Evolutionary conservation across 768 basidiomycete genomes (phyloP).

Genomic region (Lactarius pseudohatsudake): DNA sequence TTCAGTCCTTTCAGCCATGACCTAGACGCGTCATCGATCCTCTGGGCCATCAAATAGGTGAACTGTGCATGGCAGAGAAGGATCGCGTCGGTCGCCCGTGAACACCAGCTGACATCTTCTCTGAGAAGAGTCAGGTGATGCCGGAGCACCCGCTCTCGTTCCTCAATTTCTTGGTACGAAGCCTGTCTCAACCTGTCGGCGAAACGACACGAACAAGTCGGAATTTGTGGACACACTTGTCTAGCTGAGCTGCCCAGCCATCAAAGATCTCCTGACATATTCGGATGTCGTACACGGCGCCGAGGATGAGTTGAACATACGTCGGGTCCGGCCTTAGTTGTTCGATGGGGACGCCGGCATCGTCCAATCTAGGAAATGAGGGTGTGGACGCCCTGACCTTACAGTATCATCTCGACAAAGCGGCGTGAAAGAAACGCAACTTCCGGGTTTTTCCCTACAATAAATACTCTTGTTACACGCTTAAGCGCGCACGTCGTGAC

Average conservation of each 20-base stretch:
- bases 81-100: conserved; percentile 15
- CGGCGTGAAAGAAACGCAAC: not conserved
- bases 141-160: not conserved
- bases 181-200: not conserved
- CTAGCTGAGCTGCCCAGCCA: conserved; percentile 10
- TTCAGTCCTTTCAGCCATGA: conserved; percentile 15
- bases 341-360: conserved; percentile 12
- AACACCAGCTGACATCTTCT: conserved; percentile 11
- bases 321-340: conserved; percentile 2
- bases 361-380: conserved; percentile 15
- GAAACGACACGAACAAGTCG: not conserved
- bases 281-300: conserved; percentile 18
- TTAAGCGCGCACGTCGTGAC: too few relatives aligned
- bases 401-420: not conserved
- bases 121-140: conserved; percentile 3
- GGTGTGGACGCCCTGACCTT: too few relatives aligned
- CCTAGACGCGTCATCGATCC: conserved; percentile 15
- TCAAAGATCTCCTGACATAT: conserved; percentile 17
- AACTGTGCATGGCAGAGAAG: conserved; percentile 18
- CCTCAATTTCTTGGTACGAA: too few relatives aligned
- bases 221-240: conserved; percentile 10
- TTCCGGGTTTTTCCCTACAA: too few relatives aligned
- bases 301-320: conserved; percentile 14
- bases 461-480: too few relatives aligned
- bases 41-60: conserved; percentile 14